A percentile compares a stretch with the other conserved stretches of the same genome.
These are phyloP conservation scores for Phanerodontia chrysosporium DNA, from an alignment of 768 basidiomycete species.

Conservation along the genomic window DNA sequence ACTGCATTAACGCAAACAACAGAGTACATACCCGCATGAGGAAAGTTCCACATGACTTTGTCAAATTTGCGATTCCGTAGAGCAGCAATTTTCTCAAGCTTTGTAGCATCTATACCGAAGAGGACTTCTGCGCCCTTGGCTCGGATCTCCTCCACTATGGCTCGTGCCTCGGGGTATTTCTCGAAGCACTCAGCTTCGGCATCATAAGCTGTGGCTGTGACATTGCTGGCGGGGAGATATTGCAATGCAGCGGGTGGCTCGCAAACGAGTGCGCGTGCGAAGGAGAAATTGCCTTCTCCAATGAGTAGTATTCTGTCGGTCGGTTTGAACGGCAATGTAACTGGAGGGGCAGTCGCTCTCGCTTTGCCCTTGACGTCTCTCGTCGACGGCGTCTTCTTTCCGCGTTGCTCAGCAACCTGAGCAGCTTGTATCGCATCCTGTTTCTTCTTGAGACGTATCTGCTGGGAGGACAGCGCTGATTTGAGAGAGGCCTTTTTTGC, in stretches of 20 bases:
- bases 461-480: constrained; percentile 64
- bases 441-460: constrained; percentile 59
- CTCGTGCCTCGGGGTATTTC: constrained; percentile 77
- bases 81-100: constrained; percentile 51
- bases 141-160: constrained; percentile 51
- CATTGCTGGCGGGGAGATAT: constrained; percentile 55
- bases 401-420: constrained; percentile 46
- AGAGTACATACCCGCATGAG: constrained; percentile 85
- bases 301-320: constrained; percentile 72
- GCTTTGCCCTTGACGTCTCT: constrained; percentile 33
- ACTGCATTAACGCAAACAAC: too few species aligned
- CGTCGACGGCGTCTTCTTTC: constrained; percentile 17
- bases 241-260: constrained; percentile 42
- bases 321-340: constrained; percentile 59
- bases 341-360: constrained; percentile 27
- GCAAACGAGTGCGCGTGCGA: constrained; percentile 66
- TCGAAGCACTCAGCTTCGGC: constrained; percentile 65
- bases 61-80: constrained; percentile 69
- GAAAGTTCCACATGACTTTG: constrained; percentile 91
- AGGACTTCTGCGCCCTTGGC: constrained; percentile 63
- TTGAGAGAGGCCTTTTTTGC: constrained; percentile 49
- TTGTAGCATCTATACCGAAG: constrained; percentile 84
- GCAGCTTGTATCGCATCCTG: constrained; percentile 48
- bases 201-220: constrained; percentile 87
- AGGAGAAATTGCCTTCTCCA: constrained; percentile 96